Conservation (phyloP, 305 asterid species). For the Lippia alba region DNA sequence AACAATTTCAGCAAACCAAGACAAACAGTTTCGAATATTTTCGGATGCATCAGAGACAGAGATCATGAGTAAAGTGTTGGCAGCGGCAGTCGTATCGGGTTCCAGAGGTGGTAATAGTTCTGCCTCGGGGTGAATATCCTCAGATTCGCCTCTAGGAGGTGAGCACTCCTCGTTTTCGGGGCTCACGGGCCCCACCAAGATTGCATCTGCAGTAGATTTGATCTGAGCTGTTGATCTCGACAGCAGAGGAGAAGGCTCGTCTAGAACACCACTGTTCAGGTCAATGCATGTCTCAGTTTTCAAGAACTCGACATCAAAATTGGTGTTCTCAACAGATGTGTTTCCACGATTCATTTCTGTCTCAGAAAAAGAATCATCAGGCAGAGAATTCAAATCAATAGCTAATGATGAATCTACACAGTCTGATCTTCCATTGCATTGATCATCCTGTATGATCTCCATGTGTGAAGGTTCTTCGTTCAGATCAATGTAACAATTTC, state of each 20-base stretch:
- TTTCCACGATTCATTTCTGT: conserved; percentile 31
- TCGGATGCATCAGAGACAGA: conserved; percentile 36
- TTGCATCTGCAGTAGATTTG: conserved; percentile 33
- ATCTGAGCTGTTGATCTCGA: conserved; percentile 14
- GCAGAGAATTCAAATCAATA: conserved; percentile 56
- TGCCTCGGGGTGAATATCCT: conserved; percentile 42
- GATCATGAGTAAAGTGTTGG: conserved; percentile 53
- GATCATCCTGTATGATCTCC: conserved; percentile 30
- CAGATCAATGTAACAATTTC: conserved; percentile 58
- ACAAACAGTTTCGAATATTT: conserved; percentile 31
- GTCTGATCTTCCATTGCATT: conserved; percentile 34
- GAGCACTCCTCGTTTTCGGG: conserved; percentile 65
- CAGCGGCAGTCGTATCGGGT: conserved; percentile 60
- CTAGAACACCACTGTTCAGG: conserved; percentile 34
- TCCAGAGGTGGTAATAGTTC: conserved; percentile 19
- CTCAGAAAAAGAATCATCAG: conserved; percentile 38
- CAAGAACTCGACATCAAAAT: conserved; percentile 25
- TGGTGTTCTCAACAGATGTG: conserved; percentile 14
- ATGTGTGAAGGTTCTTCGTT: conserved; percentile 69
- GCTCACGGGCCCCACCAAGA: conserved; percentile 55
- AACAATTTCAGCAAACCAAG: conserved; percentile 65
- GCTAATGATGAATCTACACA: conserved; percentile 31
- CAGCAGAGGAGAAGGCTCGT: conserved; percentile 33
- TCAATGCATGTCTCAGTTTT: conserved; percentile 37
- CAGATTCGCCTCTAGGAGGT: conserved; percentile 60